Percentiles rank a stretch among this genome's conserved stretches.
Conservation (phyloP, 169 alveolate species). For the Eimeria sp. region DNA sequence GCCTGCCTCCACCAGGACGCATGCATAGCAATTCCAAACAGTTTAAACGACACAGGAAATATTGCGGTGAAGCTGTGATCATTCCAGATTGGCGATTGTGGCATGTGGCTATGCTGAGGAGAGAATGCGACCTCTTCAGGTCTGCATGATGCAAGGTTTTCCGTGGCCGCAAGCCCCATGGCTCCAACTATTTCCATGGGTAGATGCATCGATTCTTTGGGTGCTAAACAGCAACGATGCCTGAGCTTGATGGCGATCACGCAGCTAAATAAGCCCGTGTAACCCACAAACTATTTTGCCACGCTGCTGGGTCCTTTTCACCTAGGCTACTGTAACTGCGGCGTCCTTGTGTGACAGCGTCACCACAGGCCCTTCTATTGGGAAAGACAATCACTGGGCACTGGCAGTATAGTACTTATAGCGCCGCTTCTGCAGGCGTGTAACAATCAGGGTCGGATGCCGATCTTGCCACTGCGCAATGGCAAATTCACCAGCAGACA, state of each 20-base stretch:
- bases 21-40: not conserved
- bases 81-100: not conserved
- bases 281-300: not conserved
- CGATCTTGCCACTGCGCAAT: not conserved
- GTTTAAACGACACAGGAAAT: no score
- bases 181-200: not conserved
- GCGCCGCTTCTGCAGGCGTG: not conserved
- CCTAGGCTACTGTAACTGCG: not conserved
- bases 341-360: not conserved
- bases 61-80: not conserved
- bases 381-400: not conserved
- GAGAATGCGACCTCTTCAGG: not conserved
- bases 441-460: not conserved
- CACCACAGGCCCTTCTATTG: not conserved
- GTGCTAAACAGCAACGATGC: not conserved
- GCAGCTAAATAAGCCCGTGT: not conserved
- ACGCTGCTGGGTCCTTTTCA: not conserved
- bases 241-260: not conserved
- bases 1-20: not conserved
- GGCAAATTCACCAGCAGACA: not conserved
- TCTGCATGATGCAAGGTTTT: not conserved
- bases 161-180: not conserved
- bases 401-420: not conserved
- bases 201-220: not conserved
- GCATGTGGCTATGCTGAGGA: not conserved